These are phyloP conservation scores for Phytophthora multivora DNA, from an alignment of 352 stramenopile genomes.

Conservation along the genomic window DNA sequence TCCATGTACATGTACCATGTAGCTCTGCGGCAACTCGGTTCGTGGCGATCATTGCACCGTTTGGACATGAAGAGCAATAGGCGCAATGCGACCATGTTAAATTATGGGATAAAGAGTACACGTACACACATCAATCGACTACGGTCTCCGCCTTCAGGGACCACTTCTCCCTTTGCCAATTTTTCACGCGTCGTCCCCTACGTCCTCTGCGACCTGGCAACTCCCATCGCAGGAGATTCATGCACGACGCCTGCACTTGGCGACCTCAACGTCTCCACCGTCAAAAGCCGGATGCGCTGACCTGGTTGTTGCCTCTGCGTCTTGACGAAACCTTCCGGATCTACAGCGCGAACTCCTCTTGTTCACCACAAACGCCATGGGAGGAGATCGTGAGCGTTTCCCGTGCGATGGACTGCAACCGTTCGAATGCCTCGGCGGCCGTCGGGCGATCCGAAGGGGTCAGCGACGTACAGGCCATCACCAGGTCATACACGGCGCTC, in stretches of 20 bases:
- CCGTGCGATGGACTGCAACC: constrained; percentile 33
- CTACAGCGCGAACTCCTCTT: constrained; percentile 33
- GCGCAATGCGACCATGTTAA: constrained; percentile 8
- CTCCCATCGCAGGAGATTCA: constrained; percentile 20
- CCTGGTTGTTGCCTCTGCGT: constrained; percentile 13
- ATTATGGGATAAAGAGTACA: constrained; percentile 5
- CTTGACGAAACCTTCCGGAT: constrained; percentile 25
- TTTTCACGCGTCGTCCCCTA: constrained; percentile 7
- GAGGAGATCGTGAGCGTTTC: constrained; percentile 38
- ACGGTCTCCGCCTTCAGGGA: constrained; percentile 4
- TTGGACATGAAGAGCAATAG: background rate
- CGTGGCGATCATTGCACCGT: background rate
- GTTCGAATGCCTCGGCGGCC: constrained; percentile 36
- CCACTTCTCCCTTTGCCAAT: background rate
- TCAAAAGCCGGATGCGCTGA: constrained; percentile 14
- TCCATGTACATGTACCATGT: no score
- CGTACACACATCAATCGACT: constrained; percentile 2
- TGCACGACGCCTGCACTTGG: constrained; percentile 11
- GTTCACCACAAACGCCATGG: constrained; percentile 14
- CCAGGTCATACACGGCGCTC: constrained; percentile 31
- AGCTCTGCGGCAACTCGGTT: constrained; percentile 1
- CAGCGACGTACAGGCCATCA: constrained; percentile 41
- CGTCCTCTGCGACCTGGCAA: constrained; percentile 3
- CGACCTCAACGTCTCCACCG: background rate
- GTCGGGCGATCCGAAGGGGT: constrained; percentile 39